A percentile compares a stretch with the other conserved stretches of the same genome.
These are phyloP conservation scores for Halophytophthora batemanensis DNA, from an alignment of 352 stramenopile genomes.

Conservation along the genomic window DNA sequence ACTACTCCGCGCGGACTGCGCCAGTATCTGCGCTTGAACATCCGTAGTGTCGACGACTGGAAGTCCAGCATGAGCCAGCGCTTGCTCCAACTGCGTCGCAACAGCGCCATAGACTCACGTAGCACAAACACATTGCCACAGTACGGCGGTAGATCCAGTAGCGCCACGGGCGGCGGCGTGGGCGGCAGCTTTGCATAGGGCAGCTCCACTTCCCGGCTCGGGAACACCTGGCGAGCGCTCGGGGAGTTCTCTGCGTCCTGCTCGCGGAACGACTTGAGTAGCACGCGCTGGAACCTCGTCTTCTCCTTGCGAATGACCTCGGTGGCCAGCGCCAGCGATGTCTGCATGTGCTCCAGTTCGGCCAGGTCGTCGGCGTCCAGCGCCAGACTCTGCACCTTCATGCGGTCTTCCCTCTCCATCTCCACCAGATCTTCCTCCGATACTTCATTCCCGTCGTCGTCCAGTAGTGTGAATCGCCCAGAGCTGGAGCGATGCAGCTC, in stretches of 20 bases:
- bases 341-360: constrained; percentile 50
- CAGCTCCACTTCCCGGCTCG: background rate
- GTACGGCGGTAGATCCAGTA: constrained; percentile 57
- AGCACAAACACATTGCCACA: constrained; percentile 69
- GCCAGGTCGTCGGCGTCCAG: constrained; percentile 56
- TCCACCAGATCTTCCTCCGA: constrained; percentile 52
- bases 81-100: constrained; percentile 76
- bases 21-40: constrained; percentile 85
- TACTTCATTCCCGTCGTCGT: constrained; percentile 56
- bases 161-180: constrained; percentile 15
- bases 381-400: constrained; percentile 49
- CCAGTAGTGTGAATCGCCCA: constrained; percentile 49
- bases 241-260: constrained; percentile 16
- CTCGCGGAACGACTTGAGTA: constrained; percentile 41
- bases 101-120: constrained; percentile 60
- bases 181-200: constrained; percentile 18
- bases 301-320: constrained; percentile 65
- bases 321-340: constrained; percentile 46
- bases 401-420: constrained; percentile 37
- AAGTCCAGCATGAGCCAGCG: constrained; percentile 78
- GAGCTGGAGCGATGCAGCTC: constrained; percentile 23
- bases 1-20: constrained; percentile 52
- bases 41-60: constrained; percentile 39
- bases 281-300: constrained; percentile 48
- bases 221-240: constrained; percentile 1